Evolutionary conservation across 176 grass and related monocot species (phyloP).

Genomic region (Oryza meyeriana): DNA sequence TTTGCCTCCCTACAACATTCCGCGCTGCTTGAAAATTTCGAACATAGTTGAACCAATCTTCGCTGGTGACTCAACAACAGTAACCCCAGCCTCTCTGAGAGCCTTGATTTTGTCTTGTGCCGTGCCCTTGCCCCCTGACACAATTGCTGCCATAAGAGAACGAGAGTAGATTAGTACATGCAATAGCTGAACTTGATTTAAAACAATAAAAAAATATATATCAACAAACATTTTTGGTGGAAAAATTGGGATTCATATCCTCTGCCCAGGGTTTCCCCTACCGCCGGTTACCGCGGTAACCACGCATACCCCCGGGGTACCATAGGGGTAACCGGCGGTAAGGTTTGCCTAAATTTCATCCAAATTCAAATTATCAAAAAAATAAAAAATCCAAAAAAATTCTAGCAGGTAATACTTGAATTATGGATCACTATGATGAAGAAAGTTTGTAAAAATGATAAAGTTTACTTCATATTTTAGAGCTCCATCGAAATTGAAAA

Average conservation of each 20-base stretch:
- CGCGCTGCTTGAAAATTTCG: constrained; percentile 86
- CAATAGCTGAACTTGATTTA: constrained; percentile 1
- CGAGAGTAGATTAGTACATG: constrained; percentile 12
- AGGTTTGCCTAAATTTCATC: too few relatives aligned
- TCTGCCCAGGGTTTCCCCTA: too few relatives aligned
- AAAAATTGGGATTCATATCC: neutral
- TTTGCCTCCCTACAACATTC: constrained; percentile 62
- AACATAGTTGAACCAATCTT: constrained; percentile 88
- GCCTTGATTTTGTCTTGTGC: constrained; percentile 95
- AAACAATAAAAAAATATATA: constrained; percentile 2
- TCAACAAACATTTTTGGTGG: neutral
- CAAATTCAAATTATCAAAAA: too few relatives aligned
- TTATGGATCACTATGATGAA: too few relatives aligned
- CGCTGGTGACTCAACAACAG: constrained; percentile 88
- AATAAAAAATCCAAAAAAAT: too few relatives aligned
- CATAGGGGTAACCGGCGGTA: too few relatives aligned
- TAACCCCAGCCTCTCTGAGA: constrained; percentile 84
- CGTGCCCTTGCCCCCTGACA: constrained; percentile 91
- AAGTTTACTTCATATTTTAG: too few relatives aligned
- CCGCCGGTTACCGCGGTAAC: too few relatives aligned
- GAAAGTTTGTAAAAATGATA: too few relatives aligned
- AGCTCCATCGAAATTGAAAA: too few relatives aligned
- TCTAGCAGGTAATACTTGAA: too few relatives aligned
- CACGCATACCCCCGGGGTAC: too few relatives aligned
- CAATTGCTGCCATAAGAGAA: constrained; percentile 65